These are phyloP conservation scores for Hymenoscyphus albidus DNA, from an alignment of 2,329 filamentous ascomycete genomes.

Conservation along the genomic window DNA sequence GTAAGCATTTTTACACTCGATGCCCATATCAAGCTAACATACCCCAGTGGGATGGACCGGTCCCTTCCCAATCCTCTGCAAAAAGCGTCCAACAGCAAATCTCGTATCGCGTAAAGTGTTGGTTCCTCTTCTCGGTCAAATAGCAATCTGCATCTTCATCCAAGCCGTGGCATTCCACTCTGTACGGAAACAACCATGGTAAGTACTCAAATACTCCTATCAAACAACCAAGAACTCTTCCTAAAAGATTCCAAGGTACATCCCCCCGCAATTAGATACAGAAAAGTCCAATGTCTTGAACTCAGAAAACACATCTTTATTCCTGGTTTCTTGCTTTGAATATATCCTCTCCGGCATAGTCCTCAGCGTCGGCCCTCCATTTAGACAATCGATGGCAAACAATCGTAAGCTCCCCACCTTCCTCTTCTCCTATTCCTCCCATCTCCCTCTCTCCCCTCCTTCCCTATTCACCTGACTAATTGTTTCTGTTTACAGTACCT, in stretches of 20 bases:
- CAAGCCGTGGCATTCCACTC: conserved; percentile 71
- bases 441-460: not conserved
- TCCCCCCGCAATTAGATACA: conserved; percentile 70
- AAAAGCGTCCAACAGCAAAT: conserved; percentile 85
- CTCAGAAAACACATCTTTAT: conserved; percentile 88
- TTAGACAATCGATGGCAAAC: conserved; percentile 71
- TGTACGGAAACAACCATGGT: conserved; percentile 79
- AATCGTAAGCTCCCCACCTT: conserved; percentile 60
- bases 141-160: conserved; percentile 71
- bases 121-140: conserved; percentile 84
- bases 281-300: conserved; percentile 84
- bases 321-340: conserved; percentile 87
- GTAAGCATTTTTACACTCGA: conserved; percentile 41
- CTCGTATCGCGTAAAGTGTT: conserved; percentile 91
- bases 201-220: conserved; percentile 26
- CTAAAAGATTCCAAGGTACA: conserved; percentile 51
- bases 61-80: conserved; percentile 70
- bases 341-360: conserved; percentile 90
- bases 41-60: conserved; percentile 93
- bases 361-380: conserved; percentile 86
- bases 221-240: not conserved
- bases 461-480: too few relatives aligned
- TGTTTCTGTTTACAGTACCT: conserved; percentile 53
- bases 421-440: not conserved
- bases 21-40: conserved; percentile 27